Evolutionary conservation across 352 stramenopile species (phyloP).

Genomic region (Globisporangium solare): DNA sequence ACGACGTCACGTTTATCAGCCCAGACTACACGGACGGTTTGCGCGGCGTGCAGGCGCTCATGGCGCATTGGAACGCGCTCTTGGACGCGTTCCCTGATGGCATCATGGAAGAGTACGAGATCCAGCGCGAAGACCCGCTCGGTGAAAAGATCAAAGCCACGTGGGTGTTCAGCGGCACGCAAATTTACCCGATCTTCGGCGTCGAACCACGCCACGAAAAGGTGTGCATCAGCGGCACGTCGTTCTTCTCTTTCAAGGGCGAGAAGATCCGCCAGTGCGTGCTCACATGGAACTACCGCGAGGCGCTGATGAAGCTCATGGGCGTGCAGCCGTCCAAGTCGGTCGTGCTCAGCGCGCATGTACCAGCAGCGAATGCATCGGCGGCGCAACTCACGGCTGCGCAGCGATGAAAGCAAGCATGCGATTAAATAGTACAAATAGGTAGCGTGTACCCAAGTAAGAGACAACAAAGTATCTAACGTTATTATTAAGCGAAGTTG

Average conservation of each 20-base stretch:
- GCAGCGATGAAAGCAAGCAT: slow-evolving; percentile 13
- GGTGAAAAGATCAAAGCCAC: slow-evolving; percentile 67
- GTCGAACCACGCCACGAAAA: slow-evolving; percentile 72
- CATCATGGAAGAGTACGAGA: slow-evolving; percentile 82
- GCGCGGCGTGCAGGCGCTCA: slow-evolving; percentile 57
- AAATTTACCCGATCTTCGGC: slow-evolving; percentile 72
- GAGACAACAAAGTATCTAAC: neutral
- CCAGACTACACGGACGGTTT: slow-evolving; percentile 61
- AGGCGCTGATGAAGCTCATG: slow-evolving; percentile 73
- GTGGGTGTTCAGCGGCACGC: slow-evolving; percentile 75
- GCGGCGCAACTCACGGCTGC: slow-evolving; percentile 10
- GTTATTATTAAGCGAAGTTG: neutral
- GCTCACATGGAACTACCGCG: slow-evolving; percentile 71
- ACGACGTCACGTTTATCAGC: slow-evolving; percentile 64
- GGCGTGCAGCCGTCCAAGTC: slow-evolving; percentile 29
- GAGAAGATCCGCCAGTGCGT: slow-evolving; percentile 69
- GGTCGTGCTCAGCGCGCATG: slow-evolving; percentile 18
- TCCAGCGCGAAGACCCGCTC: slow-evolving; percentile 50
- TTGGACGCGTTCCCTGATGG: slow-evolving; percentile 73
- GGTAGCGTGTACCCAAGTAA: neutral
- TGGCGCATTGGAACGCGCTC: slow-evolving; percentile 66
- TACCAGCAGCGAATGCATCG: neutral
- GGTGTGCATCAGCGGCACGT: slow-evolving; percentile 70
- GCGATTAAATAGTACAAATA: slow-evolving; percentile 8
- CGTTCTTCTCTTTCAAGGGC: slow-evolving; percentile 75